Conservation (phyloP, 129 eudicot species). For the Escallonia rubra region DNA sequence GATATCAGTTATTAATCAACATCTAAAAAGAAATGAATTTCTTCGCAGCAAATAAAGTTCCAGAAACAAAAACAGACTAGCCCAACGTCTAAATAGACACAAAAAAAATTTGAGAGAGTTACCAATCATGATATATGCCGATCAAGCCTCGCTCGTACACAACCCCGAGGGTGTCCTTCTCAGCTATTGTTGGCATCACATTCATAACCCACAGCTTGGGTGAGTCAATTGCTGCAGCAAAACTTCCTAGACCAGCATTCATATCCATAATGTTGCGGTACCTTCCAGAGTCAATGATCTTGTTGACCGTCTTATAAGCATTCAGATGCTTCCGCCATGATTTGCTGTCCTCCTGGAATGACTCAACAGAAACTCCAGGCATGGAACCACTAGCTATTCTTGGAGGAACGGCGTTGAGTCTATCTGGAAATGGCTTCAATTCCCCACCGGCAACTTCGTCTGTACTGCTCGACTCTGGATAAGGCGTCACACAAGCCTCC, state of each 20-base stretch:
- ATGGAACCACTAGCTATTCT: slow-evolving; percentile 42
- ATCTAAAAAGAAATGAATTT: no score
- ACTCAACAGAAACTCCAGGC: slow-evolving; percentile 50
- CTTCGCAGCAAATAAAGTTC: no score
- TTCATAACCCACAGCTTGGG: slow-evolving; percentile 66
- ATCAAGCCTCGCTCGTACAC: slow-evolving; percentile 58
- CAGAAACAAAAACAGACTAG: no score
- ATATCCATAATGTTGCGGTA: slow-evolving; percentile 70
- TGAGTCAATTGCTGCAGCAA: slow-evolving; percentile 65
- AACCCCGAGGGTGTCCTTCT: slow-evolving; percentile 52
- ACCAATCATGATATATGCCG: slow-evolving; percentile 75
- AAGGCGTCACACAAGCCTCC: slow-evolving; percentile 59
- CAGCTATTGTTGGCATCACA: slow-evolving; percentile 56
- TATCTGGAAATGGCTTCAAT: slow-evolving; percentile 48
- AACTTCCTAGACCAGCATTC: slow-evolving; percentile 72
- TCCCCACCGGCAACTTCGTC: slow-evolving; percentile 63
- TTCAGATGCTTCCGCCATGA: slow-evolving; percentile 58
- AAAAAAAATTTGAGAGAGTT: background rate
- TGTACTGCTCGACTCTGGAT: slow-evolving; percentile 30
- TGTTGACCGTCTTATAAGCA: slow-evolving; percentile 56
- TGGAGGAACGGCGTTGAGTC: slow-evolving; percentile 55
- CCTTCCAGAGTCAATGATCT: slow-evolving; percentile 54
- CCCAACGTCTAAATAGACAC: background rate
- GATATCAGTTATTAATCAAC: no score
- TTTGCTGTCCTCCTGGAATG: slow-evolving; percentile 44